A percentile compares a stretch with the other conserved stretches of the same genome.
Evolutionary conservation across 176 grass and related monocot genomes (phyloP).

Genomic region (Avena eriantha): DNA sequence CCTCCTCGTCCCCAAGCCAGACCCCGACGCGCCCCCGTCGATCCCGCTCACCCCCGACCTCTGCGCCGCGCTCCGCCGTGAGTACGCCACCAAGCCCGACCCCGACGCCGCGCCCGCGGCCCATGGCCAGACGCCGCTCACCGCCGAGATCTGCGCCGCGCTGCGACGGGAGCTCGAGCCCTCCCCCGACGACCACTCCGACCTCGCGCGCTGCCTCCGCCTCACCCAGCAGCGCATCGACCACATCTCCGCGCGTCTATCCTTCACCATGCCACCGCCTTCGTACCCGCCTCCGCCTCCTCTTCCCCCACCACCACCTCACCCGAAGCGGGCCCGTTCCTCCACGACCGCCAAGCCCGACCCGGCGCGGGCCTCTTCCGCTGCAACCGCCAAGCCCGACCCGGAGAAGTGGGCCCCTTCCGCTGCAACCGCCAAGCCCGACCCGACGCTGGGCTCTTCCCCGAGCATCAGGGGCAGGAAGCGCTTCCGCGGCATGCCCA

Average conservation of each 20-base stretch:
- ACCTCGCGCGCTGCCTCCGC: slow-evolving; percentile 33
- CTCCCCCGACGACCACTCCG: slow-evolving; percentile 36
- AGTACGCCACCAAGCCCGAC: not conserved
- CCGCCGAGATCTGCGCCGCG: not conserved
- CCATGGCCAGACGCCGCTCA: not conserved
- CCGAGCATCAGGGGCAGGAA: slow-evolving; percentile 42
- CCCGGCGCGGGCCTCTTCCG: not conserved
- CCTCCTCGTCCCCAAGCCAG: slow-evolving; percentile 34
- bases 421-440: not conserved
- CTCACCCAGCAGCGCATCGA: slow-evolving; percentile 35
- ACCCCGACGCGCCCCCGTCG: slow-evolving; percentile 10
- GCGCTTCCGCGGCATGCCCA: slow-evolving; percentile 14
- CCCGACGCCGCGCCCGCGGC: not conserved
- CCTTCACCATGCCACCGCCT: not conserved
- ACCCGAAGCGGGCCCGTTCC: not conserved
- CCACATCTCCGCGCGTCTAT: not conserved
- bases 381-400: too few relatives aligned
- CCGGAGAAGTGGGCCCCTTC: not conserved
- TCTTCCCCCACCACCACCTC: not conserved
- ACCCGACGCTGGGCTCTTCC: not conserved
- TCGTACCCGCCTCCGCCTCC: not conserved
- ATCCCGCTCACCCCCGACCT: slow-evolving; percentile 29
- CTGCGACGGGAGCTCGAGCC: slow-evolving; percentile 35
- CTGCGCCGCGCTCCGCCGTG: not conserved
- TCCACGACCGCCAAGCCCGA: not conserved